phyloP scores from a whole-genome alignment of 192 early-diverging fungal genomes.

The Fimicolochytrium jonesii region DNA sequence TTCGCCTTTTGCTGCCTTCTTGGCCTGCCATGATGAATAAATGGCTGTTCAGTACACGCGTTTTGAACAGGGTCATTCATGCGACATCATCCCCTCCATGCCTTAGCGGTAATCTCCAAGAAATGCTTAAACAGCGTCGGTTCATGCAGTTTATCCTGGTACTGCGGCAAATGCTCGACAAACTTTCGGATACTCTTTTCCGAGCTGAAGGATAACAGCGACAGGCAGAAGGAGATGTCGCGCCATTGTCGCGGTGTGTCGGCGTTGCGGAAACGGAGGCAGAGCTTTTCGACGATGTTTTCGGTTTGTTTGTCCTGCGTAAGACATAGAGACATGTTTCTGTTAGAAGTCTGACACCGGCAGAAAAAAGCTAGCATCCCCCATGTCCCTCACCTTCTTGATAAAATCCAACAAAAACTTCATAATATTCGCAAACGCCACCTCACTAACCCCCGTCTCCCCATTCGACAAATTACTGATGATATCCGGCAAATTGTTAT shows the following conservation, averaged over 20 bases:
- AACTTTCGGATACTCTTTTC: slow-evolving; percentile 85
- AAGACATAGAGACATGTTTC: no score
- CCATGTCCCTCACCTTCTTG: slow-evolving; percentile 54
- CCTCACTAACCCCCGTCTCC: slow-evolving; percentile 70
- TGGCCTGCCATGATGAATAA: no score
- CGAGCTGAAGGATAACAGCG: slow-evolving; percentile 79
- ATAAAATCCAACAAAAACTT: slow-evolving; percentile 94
- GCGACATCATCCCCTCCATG: slow-evolving; percentile 26
- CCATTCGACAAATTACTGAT: slow-evolving; percentile 80
- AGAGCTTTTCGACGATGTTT: slow-evolving; percentile 94
- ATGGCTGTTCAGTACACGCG: no score
- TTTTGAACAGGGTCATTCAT: no score
- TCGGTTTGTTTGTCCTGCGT: slow-evolving; percentile 86
- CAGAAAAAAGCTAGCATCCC: background rate
- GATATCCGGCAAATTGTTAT: slow-evolving; percentile 99
- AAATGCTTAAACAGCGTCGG: slow-evolving; percentile 79
- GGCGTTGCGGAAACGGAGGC: slow-evolving; percentile 84
- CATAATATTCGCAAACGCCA: slow-evolving; percentile 85
- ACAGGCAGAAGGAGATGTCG: slow-evolving; percentile 91
- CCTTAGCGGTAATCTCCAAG: slow-evolving; percentile 82
- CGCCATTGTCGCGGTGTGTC: slow-evolving; percentile 77
- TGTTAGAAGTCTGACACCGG: no score
- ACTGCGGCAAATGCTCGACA: slow-evolving; percentile 76
- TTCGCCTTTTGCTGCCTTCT: slow-evolving; percentile 68
- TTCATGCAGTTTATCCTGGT: slow-evolving; percentile 90